Percentiles rank a stretch among this genome's conserved stretches.
Conservation (phyloP, 1,284 basidiomycete species). For the Trichosporon sp. region DNA sequence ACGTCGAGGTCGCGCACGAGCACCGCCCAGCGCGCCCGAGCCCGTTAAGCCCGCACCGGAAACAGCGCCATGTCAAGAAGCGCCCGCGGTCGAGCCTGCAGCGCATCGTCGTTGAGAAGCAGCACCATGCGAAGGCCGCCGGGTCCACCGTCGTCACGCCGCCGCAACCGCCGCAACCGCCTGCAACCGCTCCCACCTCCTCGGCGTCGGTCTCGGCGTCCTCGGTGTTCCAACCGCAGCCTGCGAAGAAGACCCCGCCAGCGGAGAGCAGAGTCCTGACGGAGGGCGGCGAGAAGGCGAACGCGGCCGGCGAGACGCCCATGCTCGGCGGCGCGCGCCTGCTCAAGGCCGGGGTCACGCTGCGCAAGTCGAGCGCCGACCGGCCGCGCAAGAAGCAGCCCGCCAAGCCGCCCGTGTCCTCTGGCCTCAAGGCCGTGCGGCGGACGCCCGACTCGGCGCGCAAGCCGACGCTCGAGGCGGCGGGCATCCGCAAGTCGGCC, state of each 20-base stretch:
- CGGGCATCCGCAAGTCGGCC: neutral
- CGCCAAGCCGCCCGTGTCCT: neutral
- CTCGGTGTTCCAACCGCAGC: neutral
- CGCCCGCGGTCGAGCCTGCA: conserved; percentile 30
- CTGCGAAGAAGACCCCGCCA: neutral
- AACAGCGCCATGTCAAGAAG: neutral
- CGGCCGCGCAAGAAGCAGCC: neutral
- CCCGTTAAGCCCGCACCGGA: neutral
- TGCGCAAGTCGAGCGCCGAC: neutral
- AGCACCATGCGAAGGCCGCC: conserved; percentile 1
- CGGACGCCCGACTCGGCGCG: neutral
- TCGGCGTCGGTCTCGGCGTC: neutral
- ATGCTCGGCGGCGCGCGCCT: conserved; percentile 1
- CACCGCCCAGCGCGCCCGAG: neutral
- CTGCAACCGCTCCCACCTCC: neutral
- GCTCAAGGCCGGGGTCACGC: neutral
- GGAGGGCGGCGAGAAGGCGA: neutral
- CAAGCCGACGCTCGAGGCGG: neutral
- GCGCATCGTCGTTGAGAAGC: conserved; percentile 39
- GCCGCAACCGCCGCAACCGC: neutral
- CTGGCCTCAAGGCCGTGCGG: neutral
- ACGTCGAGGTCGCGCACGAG: neutral
- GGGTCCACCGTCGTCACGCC: neutral
- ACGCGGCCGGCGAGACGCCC: neutral
- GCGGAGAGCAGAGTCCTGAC: neutral